Conservation (phyloP, 1,139 yeast genomes). For the Kazachstania sp. region DNA sequence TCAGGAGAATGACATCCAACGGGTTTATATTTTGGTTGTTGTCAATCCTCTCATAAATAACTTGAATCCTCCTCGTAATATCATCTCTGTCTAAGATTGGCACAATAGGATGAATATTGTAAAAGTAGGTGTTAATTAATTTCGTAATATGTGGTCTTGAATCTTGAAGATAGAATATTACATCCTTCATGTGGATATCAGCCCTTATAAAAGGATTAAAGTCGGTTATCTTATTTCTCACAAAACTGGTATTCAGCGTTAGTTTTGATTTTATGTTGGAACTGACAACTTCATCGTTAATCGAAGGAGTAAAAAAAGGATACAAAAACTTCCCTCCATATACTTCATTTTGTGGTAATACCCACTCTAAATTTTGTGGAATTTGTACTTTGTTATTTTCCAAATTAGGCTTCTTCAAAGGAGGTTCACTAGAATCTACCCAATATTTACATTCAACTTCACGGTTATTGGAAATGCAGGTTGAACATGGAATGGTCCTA, state of each 20-base stretch:
- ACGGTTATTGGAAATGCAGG: conserved; percentile 8
- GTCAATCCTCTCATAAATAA: conserved; percentile 8
- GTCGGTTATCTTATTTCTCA: conserved; percentile 17
- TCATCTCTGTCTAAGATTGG: conserved; percentile 15
- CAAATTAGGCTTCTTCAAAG: no score
- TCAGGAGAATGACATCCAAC: conserved; percentile 11
- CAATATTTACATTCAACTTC: neutral
- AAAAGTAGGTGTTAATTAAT: conserved; percentile 11
- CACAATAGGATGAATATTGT: conserved; percentile 21
- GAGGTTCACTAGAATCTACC: neutral
- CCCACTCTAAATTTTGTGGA: neutral
- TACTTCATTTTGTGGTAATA: conserved; percentile 2
- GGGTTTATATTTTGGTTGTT: conserved; percentile 6
- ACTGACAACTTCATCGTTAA: conserved; percentile 17
- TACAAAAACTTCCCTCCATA: conserved; percentile 19
- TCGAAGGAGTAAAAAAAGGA: conserved; percentile 20
- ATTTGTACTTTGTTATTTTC: neutral
- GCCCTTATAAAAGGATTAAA: conserved; percentile 11
- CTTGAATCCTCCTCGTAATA: conserved; percentile 5
- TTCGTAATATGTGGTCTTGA: neutral
- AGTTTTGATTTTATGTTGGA: conserved; percentile 8
- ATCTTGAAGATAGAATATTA: neutral
- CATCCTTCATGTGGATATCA: neutral
- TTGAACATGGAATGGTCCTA: conserved; percentile 18
- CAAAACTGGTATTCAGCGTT: conserved; percentile 5